Percentiles rank a stretch among this genome's conserved stretches.
Conservation (phyloP, 2,329 filamentous ascomycete genomes). For the Ascochyta lentis region DNA sequence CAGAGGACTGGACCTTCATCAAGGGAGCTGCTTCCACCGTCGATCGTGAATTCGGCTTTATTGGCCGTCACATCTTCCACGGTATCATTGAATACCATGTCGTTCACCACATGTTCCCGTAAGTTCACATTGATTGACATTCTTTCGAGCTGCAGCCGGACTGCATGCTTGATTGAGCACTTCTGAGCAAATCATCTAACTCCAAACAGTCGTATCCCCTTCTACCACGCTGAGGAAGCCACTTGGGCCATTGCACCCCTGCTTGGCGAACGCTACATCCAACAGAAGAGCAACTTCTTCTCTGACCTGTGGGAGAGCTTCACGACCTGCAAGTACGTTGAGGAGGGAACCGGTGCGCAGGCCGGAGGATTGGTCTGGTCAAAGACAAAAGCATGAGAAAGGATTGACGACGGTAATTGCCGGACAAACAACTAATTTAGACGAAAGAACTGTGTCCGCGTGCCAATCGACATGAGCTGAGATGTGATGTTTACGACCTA, state of each 20-base stretch:
- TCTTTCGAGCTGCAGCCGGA: neutral
- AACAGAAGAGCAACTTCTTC: slow-evolving; percentile 30
- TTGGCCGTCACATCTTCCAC: slow-evolving; percentile 71
- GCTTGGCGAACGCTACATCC: slow-evolving; percentile 34
- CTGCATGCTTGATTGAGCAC: neutral
- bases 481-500: no score
- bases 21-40: slow-evolving; percentile 68
- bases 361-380: slow-evolving; percentile 25
- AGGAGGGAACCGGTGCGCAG: slow-evolving; percentile 23
- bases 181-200: slow-evolving; percentile 9
- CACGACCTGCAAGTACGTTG: slow-evolving; percentile 33
- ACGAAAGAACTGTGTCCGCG: no score
- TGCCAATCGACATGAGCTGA: no score
- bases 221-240: slow-evolving; percentile 38
- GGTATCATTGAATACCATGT: slow-evolving; percentile 71
- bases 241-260: slow-evolving; percentile 32
- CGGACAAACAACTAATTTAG: neutral
- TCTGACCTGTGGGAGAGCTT: slow-evolving; percentile 32
- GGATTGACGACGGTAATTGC: neutral
- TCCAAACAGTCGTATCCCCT: slow-evolving; percentile 31
- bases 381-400: slow-evolving; percentile 16
- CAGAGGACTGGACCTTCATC: slow-evolving; percentile 66
- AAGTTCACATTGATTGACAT: slow-evolving; percentile 1
- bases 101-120: slow-evolving; percentile 67
- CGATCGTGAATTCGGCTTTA: slow-evolving; percentile 69